Conservation (phyloP, 805 yeast species). For the Starmerella etchellsii region DNA sequence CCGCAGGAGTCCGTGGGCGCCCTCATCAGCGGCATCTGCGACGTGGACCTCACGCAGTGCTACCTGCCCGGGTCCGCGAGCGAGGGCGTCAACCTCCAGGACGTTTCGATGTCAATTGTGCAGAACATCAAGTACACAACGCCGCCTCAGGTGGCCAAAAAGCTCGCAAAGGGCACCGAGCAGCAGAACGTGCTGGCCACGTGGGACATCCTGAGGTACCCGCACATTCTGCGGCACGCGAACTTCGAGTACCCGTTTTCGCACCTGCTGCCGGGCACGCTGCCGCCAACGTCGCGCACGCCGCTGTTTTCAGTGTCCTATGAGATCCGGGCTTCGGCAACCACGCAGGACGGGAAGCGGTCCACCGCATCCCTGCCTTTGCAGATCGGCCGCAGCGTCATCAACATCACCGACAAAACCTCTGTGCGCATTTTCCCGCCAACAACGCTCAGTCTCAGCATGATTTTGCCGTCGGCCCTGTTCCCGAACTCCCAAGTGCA, state of each 20-base stretch:
- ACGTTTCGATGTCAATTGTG: slow-evolving; percentile 32
- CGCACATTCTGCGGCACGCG: slow-evolving; percentile 48
- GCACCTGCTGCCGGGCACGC: slow-evolving; percentile 71
- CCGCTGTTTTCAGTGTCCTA: slow-evolving; percentile 62
- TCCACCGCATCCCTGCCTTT: slow-evolving; percentile 26
- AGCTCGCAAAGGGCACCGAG: slow-evolving; percentile 15
- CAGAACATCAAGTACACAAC: slow-evolving; percentile 42
- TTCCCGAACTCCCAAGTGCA: slow-evolving; percentile 81
- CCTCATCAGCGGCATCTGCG: slow-evolving; percentile 64
- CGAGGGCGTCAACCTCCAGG: slow-evolving; percentile 33
- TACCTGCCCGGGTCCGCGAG: slow-evolving; percentile 23
- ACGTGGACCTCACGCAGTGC: slow-evolving; percentile 37
- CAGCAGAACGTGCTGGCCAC: slow-evolving; percentile 49
- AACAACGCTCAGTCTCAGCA: slow-evolving; percentile 75
- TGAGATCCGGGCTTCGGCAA: slow-evolving; percentile 48
- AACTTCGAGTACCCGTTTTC: slow-evolving; percentile 86
- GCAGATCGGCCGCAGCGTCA: slow-evolving; percentile 59
- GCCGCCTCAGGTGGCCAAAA: slow-evolving; percentile 12
- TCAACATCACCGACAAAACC: slow-evolving; percentile 72
- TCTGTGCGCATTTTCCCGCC: slow-evolving; percentile 92
- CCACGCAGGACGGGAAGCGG: slow-evolving; percentile 7
- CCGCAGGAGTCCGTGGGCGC: slow-evolving; percentile 76
- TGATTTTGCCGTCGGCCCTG: slow-evolving; percentile 75
- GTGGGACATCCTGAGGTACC: slow-evolving; percentile 69
- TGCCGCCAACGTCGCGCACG: slow-evolving; percentile 57